phyloP scores from a whole-genome alignment of 1,284 basidiomycete species.

The Mycosarcoma maydis region DNA sequence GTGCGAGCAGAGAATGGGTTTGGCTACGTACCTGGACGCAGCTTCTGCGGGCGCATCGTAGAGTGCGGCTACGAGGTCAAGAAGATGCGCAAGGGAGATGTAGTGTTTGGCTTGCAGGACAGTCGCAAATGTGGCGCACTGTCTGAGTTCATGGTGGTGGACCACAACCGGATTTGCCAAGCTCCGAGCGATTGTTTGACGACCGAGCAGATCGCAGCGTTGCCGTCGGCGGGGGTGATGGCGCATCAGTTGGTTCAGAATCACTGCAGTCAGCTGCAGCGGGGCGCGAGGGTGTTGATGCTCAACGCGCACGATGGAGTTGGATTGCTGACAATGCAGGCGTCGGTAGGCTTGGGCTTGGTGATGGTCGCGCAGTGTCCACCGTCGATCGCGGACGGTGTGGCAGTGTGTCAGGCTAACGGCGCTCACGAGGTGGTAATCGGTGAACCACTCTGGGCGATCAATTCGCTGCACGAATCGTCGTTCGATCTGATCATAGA shows the following conservation, averaged over 20 bases:
- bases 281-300: slow-evolving; percentile 67
- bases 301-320: slow-evolving; percentile 69
- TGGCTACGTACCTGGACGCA: slow-evolving; percentile 68
- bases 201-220: slow-evolving; percentile 68
- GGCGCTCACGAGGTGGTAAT: slow-evolving; percentile 68
- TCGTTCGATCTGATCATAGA: slow-evolving; percentile 67
- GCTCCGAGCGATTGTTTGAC: slow-evolving; percentile 66
- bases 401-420: slow-evolving; percentile 65
- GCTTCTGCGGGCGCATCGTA: slow-evolving; percentile 68
- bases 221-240: slow-evolving; percentile 67
- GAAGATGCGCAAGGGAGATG: slow-evolving; percentile 67
- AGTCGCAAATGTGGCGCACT: slow-evolving; percentile 67
- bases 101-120: slow-evolving; percentile 68
- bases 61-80: slow-evolving; percentile 68
- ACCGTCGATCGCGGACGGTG: slow-evolving; percentile 61
- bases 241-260: slow-evolving; percentile 68
- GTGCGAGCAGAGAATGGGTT: slow-evolving; percentile 62
- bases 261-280: slow-evolving; percentile 64
- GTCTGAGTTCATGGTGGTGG: slow-evolving; percentile 67
- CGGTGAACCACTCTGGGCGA: slow-evolving; percentile 68
- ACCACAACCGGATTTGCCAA: slow-evolving; percentile 66
- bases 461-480: slow-evolving; percentile 68
- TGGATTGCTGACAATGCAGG: slow-evolving; percentile 68
- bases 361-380: slow-evolving; percentile 68
- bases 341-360: slow-evolving; percentile 65